A percentile compares a stretch with the other conserved stretches of the same genome.
These are phyloP conservation scores for Halocafeteria seosinensis DNA, from an alignment of 108 stramenopile genomes.

Conservation along the genomic window DNA sequence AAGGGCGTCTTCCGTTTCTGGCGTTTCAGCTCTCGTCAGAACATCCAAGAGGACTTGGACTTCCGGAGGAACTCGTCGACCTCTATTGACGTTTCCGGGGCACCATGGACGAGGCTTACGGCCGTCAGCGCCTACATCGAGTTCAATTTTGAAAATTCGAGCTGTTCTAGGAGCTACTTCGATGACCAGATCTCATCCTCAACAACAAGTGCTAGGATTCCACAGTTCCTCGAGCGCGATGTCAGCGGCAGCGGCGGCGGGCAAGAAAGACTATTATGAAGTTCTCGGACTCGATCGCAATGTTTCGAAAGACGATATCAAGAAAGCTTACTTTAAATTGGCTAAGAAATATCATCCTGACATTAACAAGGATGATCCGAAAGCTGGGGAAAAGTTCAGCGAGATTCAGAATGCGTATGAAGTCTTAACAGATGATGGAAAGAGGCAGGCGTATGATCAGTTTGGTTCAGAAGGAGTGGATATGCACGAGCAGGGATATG, in stretches of 20 bases:
- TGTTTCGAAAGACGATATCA: constrained; percentile 53
- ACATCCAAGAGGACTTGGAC: too few relatives aligned
- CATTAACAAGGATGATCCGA: constrained; percentile 25
- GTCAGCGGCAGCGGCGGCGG: background rate
- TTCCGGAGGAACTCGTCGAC: too few relatives aligned
- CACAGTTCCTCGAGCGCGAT: too few relatives aligned
- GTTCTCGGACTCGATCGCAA: constrained; percentile 48
- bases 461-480: constrained; percentile 12
- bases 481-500: background rate
- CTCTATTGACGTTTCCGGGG: too few relatives aligned
- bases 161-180: too few relatives aligned
- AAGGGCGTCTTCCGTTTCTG: too few relatives aligned
- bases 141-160: too few relatives aligned
- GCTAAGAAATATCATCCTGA: constrained; percentile 80
- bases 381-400: constrained; percentile 21
- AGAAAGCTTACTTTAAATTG: constrained; percentile 65
- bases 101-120: too few relatives aligned
- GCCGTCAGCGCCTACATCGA: too few relatives aligned
- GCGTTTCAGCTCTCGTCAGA: too few relatives aligned
- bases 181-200: too few relatives aligned
- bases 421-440: constrained; percentile 10
- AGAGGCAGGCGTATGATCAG: constrained; percentile 15
- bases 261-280: constrained; percentile 40
- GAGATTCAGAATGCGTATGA: constrained; percentile 21
- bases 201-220: too few relatives aligned